A percentile compares a stretch with the other conserved stretches of the same genome.
phyloP scores from a whole-genome alignment of 1,139 yeast genomes.

The Hanseniaspora sp. region DNA sequence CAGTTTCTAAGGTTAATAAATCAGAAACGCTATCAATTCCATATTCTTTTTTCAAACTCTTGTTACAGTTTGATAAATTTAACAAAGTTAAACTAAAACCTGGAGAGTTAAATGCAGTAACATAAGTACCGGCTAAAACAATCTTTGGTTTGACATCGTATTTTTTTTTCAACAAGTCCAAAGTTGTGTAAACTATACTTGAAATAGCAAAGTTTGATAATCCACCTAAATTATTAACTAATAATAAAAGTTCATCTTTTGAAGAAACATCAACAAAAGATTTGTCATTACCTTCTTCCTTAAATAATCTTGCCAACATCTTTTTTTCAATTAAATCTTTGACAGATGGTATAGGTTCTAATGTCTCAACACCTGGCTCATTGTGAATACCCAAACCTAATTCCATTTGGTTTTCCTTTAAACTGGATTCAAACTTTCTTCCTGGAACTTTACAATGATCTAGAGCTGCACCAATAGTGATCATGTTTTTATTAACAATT shows the following conservation, averaged over 20 bases:
- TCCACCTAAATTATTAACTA: conserved; percentile 78
- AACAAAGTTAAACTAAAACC: conserved; percentile 75
- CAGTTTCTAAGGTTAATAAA: conserved; percentile 56
- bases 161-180: conserved; percentile 35
- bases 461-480: conserved; percentile 80
- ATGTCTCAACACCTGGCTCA: conserved; percentile 71
- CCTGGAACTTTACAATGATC: conserved; percentile 90
- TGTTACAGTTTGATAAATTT: conserved; percentile 46
- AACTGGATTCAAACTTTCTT: conserved; percentile 44
- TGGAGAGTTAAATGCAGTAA: conserved; percentile 82
- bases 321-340: conserved; percentile 43
- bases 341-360: conserved; percentile 61
- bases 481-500: conserved; percentile 51
- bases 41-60: conserved; percentile 28
- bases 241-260: conserved; percentile 54
- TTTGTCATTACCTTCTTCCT: conserved; percentile 52
- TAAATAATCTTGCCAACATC: conserved; percentile 43
- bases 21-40: conserved; percentile 37
- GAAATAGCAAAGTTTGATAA: conserved; percentile 65
- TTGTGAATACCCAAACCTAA: conserved; percentile 94
- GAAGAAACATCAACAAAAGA: conserved; percentile 51
- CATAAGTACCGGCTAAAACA: conserved; percentile 60
- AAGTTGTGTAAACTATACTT: conserved; percentile 46
- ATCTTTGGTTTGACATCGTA: conserved; percentile 56
- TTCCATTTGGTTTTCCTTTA: conserved; percentile 58